Base-by-base conservation (phyloP, 2,329 filamentous ascomycete species). In the Fusarium sp. region DNA sequence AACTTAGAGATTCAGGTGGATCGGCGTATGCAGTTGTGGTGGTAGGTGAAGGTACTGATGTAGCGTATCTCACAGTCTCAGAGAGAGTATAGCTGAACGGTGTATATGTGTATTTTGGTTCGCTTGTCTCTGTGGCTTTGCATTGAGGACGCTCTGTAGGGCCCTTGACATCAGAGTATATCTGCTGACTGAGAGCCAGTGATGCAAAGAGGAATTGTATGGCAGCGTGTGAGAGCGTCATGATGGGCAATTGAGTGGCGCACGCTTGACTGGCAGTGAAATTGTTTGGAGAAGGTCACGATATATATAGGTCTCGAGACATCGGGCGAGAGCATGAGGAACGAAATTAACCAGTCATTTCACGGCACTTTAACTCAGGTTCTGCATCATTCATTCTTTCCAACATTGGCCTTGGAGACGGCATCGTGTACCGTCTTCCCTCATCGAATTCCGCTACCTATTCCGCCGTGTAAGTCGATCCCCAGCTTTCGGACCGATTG, bases 1-100 rank as follows among this genome's bases (percentile, higher is more conserved):
- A 67, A 8, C 58, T 61, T 16, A 79, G 69, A 4, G 74, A 73
- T 46, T 75, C 74, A 14, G 73, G 69, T 9, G 78, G 73, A 7
- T 69, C 60, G 2, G 77, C 78, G 46, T 77, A 79, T 14, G 77
- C 78, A 10, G 71, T 61, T 9, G 78, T 77, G 4, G 76, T 66
- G 6, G 77, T 78, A 6, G 77, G 77, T 4, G 76, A 65, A 6
- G 76, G 73, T 7, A 76, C 68, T 2, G 78, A 74, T 16, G 76
- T 77, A 4, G 78, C 78, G 58, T 77, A 78, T 54, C 78, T 70
- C 46, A 79, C 72, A 10, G 78, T 78, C 6, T 77, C 76, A 1
- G 76, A 75, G n/a, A 77, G 72, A 6, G 76, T 78, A 30, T 75
- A 78, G 24, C 74, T 74, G 42, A 79, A 79, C 1, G 71, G 68